Evolutionary conservation across 164 flowering plant genomes (phyloP), one percentile per base, ranked within the genome.

Genomic region (Liriodendron chinense): DNA sequence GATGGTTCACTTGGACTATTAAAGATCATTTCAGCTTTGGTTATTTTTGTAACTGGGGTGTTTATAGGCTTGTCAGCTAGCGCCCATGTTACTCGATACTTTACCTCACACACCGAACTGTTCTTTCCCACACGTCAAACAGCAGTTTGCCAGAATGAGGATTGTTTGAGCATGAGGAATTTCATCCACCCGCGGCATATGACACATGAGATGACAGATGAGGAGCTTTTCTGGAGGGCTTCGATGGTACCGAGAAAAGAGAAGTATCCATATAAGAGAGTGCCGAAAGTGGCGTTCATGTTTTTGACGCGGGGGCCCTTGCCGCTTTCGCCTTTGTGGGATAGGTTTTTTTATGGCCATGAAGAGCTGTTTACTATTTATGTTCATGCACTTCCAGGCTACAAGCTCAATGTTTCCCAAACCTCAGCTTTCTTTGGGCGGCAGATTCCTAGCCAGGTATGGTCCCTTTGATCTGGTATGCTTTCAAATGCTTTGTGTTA

Each of bases 361-460:
- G 82, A 85, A 76, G 71, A 72, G 47, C 76, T 79, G 9, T 87
- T 78, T 74, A 85, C 89, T 7, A 74, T 87, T 34, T 87, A 87
- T 69, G 73, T 87, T 57, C 89, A 87, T 74, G 73, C 87, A 9
- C 77, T 68, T 74, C 89, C 89, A 9, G 80, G 83, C 1, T 83
- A 82, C 75, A 24, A 69, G 68, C 83, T 83, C 16, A 50, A 81
- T 70, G 84, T 85, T 21, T 72, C 82, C 8, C 56, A 72, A 64
- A 50, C 76, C 20, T 87, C 89, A n/a, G 85, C 79, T 53, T 85
- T 87, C 80, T 82, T 80, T 75, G 81, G 77, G 12, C 85, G 89
- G 65, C 83, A 87, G 75, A 87, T 87, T 34, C 89, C 89, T 28
- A 87, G 89, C 74, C 82, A 80, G 89, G 89, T 87, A 79, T 50